Evolutionary conservation across 176 grass and related monocot genomes (phyloP).

Genomic region (Chrysopogon serrulatus): DNA sequence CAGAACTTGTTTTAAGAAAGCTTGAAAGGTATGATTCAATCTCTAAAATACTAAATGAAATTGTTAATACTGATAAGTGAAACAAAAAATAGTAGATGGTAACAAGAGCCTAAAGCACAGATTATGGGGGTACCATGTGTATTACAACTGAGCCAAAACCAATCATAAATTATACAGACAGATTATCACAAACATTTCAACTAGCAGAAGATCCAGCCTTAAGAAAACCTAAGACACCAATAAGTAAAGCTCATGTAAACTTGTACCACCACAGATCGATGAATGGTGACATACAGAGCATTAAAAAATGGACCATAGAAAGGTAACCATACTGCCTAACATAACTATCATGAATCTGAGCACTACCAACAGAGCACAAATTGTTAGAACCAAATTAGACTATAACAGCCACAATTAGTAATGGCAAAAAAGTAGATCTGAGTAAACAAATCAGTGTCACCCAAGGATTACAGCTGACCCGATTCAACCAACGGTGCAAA

Average conservation of each 20-base stretch:
- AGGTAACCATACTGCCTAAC: not conserved
- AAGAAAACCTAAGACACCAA: too few species aligned
- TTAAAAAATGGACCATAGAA: not conserved
- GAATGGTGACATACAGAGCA: not conserved
- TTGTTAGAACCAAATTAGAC: too few species aligned
- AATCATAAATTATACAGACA: not conserved
- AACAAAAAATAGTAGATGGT: not conserved
- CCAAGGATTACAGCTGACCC: not conserved
- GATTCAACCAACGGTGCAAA: not conserved
- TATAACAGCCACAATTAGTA: not conserved
- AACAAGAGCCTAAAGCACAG: not conserved
- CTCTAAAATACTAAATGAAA: not conserved
- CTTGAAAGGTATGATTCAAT: too few species aligned
- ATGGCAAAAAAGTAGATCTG: not conserved
- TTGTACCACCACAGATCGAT: too few species aligned
- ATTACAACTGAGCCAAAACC: not conserved
- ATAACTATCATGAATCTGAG: not conserved
- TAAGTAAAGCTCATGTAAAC: too few species aligned
- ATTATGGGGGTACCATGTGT: not conserved
- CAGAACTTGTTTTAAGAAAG: too few species aligned
- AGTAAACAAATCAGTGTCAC: not conserved
- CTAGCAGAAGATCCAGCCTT: too few species aligned
- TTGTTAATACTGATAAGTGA: too few species aligned
- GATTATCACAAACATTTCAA: not conserved
- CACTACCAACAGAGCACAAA: not conserved